Percentiles rank a stretch among this genome's conserved stretches.
Evolutionary conservation across 148 eudicot species (phyloP).

Genomic region (Vaccinium macrocarpon): DNA sequence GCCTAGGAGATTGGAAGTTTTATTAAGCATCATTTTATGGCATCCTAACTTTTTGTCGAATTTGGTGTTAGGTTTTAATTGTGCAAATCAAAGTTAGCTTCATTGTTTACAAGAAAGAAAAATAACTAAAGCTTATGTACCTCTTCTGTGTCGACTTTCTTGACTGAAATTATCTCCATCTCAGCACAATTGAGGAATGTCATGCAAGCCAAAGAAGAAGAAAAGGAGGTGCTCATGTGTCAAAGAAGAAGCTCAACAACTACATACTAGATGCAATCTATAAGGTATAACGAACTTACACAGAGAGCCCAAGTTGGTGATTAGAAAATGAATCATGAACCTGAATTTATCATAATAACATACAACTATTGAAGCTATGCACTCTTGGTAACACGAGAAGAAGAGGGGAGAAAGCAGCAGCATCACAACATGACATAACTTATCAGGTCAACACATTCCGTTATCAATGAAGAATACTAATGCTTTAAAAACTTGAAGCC

Average conservation of each 20-base stretch:
- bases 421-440: neutral
- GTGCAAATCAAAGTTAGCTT: neutral
- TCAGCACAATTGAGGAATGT: constrained; percentile 23
- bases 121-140: constrained; percentile 28
- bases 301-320: neutral
- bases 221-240: neutral
- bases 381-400: neutral
- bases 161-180: constrained; percentile 53
- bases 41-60: neutral
- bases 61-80: neutral
- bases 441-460: neutral
- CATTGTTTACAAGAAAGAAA: neutral
- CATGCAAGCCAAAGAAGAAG: constrained; percentile 23
- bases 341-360: neutral
- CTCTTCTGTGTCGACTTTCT: constrained; percentile 79
- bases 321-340: neutral
- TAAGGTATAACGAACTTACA: neutral
- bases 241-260: constrained; percentile 2
- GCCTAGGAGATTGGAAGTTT: constrained; percentile 38
- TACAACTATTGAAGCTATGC: neutral
- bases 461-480: neutral
- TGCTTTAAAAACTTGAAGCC: neutral
- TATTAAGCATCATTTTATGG: neutral
- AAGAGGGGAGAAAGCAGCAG: neutral
- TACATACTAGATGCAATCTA: neutral